Evolutionary conservation across 2,329 filamentous ascomycete genomes (phyloP), one percentile per base, ranked within the genome.

Genomic region (Claviceps spartinae): DNA sequence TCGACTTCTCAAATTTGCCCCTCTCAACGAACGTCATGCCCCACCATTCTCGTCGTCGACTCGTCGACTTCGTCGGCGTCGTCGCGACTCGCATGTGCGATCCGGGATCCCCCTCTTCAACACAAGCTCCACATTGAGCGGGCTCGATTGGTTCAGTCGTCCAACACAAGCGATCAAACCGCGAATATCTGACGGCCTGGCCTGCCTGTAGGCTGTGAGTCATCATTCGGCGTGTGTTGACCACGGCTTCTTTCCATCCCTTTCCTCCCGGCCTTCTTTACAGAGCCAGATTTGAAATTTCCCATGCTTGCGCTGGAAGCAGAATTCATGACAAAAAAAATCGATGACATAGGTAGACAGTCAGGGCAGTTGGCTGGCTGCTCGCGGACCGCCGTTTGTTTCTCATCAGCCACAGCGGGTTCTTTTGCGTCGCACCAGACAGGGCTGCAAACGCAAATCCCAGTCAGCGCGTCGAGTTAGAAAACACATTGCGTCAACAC

Each of bases 11-110:
- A 16, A 30, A 18, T 36, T 43, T 34, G 45, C 53, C 51, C 56
- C 55, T 55, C 52, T 55, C 52, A 56, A 62, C 44, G 20, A 20
- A 63, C 62, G 62, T 64, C 63, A 65, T 63, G 56, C 61, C 59
- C 63, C 61, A 61, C 63, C 56, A 51, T 52, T 54, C 54, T 44
- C 55, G 41, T 50, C 48, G n/a, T 50, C 30, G 30, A 34, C 30
- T 34, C 7, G 40, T n/a, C 40, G 38, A 34, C 3, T 20, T 20
- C 18, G 18, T 43, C 41, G 41, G n/a, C 55, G 43, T 50, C 48
- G n/a, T 50, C 30, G 30, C 41, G 22, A 9, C 41, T 24, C 20
- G 42, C 42, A 44, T 22, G 18, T 20, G 41, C 20, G 41, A 6
- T 42, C n/a, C n/a, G 20, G 20, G 3, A 24, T 24, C 5, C 24